Conservation (phyloP, 192 early-diverging fungal species). For the Dissophora globulifera region DNA sequence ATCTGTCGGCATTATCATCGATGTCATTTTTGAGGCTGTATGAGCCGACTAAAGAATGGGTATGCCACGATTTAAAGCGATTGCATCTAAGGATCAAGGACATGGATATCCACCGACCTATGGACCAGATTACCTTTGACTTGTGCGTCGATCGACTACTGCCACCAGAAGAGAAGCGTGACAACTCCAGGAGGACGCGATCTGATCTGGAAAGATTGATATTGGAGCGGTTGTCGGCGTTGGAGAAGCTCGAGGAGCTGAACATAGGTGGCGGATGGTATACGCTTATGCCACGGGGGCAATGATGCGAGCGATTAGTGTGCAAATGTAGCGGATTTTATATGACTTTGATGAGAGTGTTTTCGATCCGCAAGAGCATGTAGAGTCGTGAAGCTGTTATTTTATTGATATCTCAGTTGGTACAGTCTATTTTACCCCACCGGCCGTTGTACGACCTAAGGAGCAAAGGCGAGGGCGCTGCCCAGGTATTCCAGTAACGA, state of each 20-base stretch:
- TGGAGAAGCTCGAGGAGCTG: slow-evolving; percentile 14
- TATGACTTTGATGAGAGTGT: too few relatives aligned
- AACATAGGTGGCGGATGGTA: slow-evolving; percentile 35
- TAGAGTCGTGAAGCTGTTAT: neutral
- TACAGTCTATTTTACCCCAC: neutral
- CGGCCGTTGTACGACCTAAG: neutral
- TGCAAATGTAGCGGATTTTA: too few relatives aligned
- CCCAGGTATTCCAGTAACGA: slow-evolving; percentile 33
- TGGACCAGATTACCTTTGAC: slow-evolving; percentile 36
- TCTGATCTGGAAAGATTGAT: slow-evolving; percentile 23
- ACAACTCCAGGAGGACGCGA: slow-evolving; percentile 3
- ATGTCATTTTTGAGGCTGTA: neutral
- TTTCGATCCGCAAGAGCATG: too few relatives aligned
- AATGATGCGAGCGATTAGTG: too few relatives aligned
- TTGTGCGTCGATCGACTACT: slow-evolving; percentile 31
- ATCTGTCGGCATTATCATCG: too few relatives aligned
- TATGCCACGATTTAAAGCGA: slow-evolving; percentile 19
- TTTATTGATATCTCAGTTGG: neutral
- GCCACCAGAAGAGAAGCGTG: slow-evolving; percentile 15
- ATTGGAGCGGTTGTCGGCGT: slow-evolving; percentile 13
- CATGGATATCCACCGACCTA: slow-evolving; percentile 16
- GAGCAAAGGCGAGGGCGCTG: slow-evolving; percentile 23
- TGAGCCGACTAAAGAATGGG: slow-evolving; percentile 25
- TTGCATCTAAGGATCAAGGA: slow-evolving; percentile 26
- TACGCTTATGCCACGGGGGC: neutral